Percentiles rank a stretch among this genome's conserved stretches.
phyloP scores from a whole-genome alignment of 352 stramenopile genomes.

The Thraustochytrium sp. region DNA sequence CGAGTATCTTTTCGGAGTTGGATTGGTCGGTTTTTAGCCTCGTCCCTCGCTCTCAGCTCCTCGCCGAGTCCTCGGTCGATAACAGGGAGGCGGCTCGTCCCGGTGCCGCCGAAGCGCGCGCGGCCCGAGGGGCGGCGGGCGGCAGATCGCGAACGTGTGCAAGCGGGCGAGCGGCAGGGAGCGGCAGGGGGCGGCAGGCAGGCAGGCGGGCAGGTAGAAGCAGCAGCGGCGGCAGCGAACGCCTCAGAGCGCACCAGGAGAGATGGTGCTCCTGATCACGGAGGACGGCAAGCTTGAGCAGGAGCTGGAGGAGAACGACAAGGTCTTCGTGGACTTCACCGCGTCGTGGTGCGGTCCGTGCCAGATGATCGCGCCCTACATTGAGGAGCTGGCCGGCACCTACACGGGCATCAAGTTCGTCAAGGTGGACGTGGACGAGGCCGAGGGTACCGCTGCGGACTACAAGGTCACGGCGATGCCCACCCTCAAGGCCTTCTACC shows the following conservation, averaged over 20 bases:
- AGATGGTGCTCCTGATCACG: not conserved
- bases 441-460: conserved; percentile 69
- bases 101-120: too few relatives aligned
- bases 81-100: too few relatives aligned
- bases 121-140: too few relatives aligned
- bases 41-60: too few relatives aligned
- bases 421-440: conserved; percentile 74
- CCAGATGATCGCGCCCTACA: conserved; percentile 56
- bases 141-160: too few relatives aligned
- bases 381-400: conserved; percentile 50
- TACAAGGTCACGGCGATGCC: conserved; percentile 83
- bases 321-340: conserved; percentile 18
- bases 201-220: too few relatives aligned
- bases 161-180: too few relatives aligned
- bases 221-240: too few relatives aligned
- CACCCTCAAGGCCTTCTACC: conserved; percentile 62
- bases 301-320: not conserved
- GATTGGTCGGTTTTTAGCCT: too few relatives aligned
- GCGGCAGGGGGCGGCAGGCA: too few relatives aligned
- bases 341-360: conserved; percentile 51
- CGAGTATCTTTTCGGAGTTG: too few relatives aligned
- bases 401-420: conserved; percentile 53
- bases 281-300: not conserved
- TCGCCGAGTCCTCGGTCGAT: too few relatives aligned
- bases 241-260: not conserved